Percentiles rank a stretch among this genome's conserved stretches.
Conservation (phyloP, 2,329 filamentous ascomycete species). For the Grosmannia serpens region DNA sequence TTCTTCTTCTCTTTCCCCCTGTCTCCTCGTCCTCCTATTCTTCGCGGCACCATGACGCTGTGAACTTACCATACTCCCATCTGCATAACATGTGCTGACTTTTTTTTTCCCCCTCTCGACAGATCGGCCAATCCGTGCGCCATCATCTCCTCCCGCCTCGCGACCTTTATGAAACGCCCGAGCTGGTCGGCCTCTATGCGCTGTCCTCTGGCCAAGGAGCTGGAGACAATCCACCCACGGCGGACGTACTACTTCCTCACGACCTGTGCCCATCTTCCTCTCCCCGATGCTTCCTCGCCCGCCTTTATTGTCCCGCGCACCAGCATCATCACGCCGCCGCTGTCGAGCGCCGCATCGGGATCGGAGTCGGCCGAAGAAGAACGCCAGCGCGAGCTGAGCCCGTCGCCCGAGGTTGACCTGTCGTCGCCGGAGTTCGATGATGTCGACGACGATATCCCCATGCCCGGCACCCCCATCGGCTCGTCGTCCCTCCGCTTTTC, state of each 20-base stretch:
- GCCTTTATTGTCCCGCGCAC: constrained; percentile 33
- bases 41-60: background rate
- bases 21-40: constrained; percentile 5
- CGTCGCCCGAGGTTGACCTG: constrained; percentile 86
- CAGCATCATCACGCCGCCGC: constrained; percentile 69
- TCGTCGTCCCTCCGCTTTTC: constrained; percentile 44
- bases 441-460: constrained; percentile 44
- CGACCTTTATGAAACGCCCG: constrained; percentile 78
- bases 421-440: constrained; percentile 80
- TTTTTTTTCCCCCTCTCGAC: constrained; percentile 14
- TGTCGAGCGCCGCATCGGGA: constrained; percentile 57
- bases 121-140: constrained; percentile 94
- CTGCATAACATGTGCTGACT: background rate
- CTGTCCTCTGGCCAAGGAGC: constrained; percentile 85
- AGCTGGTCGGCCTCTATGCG: constrained; percentile 67
- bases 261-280: constrained; percentile 70
- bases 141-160: constrained; percentile 85
- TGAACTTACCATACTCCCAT: background rate
- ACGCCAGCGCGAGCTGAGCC: constrained; percentile 59
- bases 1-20: background rate
- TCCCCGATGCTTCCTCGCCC: constrained; percentile 50
- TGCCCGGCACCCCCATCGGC: constrained; percentile 51
- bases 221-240: constrained; percentile 83
- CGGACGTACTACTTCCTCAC: constrained; percentile 96
- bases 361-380: constrained; percentile 64